Evolutionary conservation across 2,329 filamentous ascomycete species (phyloP), one percentile per base, ranked within the genome.

Genomic region (Alternaria triticina): DNA sequence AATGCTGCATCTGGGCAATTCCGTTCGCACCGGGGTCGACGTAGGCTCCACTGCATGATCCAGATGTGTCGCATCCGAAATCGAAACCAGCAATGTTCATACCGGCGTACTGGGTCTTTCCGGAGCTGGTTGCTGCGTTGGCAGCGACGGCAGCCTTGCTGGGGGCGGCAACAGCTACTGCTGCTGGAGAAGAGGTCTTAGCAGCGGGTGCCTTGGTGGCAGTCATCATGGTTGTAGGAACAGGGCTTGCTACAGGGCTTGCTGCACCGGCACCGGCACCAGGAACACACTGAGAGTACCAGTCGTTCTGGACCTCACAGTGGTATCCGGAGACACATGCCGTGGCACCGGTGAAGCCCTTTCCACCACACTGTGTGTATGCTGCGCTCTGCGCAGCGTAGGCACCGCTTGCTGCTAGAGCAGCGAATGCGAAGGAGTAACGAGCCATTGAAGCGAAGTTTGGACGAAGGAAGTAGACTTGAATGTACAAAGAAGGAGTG

Each of bases 1-100:
- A 89, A 69, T 89, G 87, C 57, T 85, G 78, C 82, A 88, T 87
- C 70, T 88, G 86, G 4, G 73, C 80, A 4, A 80, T 77, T 11
- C 84, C 86, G 55, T 79, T 77, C 46, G 64, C 62, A 15, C 54
- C 58, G 7, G 40, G 33, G n/a, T 73, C 66, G 17, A 73, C 65
- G 59, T 75, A 64, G 61, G 66, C 65, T n/a, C 69, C 59, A 15
- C 61, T 61, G 60, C 73, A 75, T 9, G 63, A 69, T 9, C 75
- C 76, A 25, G 72, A 69, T n/a, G 61, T 76, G 9, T 63, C 67
- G 62, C 81, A 83, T n/a, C 83, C 82, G 64, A 85, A 85, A 61
- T 85, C 84, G 58, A 83, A 83, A 2, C 84, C 84, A 6, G 83
- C 80, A 57, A 85, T 83, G 67, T 83, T 83, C 28, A 81, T 73